Evolutionary conservation across 352 stramenopile genomes (phyloP).

Genomic region (Plasmopara muralis): DNA sequence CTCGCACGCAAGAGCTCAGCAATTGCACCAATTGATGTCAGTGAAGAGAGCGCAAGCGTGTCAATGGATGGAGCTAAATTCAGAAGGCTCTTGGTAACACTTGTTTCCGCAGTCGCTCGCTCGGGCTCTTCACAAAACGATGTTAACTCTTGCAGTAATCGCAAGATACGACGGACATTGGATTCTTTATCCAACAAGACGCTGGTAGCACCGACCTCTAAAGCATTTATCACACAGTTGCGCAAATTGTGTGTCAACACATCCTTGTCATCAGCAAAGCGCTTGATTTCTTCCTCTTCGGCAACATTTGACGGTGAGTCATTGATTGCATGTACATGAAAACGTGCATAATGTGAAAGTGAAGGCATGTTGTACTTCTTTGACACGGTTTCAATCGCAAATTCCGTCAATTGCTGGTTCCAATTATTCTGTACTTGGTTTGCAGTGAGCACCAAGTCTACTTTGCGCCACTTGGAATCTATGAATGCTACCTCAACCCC

Average conservation of each 20-base stretch:
- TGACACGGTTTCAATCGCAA: slow-evolving; percentile 15
- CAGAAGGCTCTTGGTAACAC: neutral
- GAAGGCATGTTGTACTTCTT: slow-evolving; percentile 14
- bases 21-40: slow-evolving; percentile 21
- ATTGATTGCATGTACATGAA: slow-evolving; percentile 6
- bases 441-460: slow-evolving; percentile 21
- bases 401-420: slow-evolving; percentile 15
- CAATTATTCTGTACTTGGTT: slow-evolving; percentile 15
- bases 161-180: slow-evolving; percentile 18
- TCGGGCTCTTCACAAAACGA: slow-evolving; percentile 12
- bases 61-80: slow-evolving; percentile 10
- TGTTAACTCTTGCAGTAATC: slow-evolving; percentile 22
- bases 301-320: neutral
- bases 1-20: slow-evolving; percentile 24
- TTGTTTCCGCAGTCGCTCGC: slow-evolving; percentile 4
- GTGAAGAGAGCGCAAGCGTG: slow-evolving; percentile 6
- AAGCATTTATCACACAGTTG: slow-evolving; percentile 18
- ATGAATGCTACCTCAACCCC: slow-evolving; percentile 19
- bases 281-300: neutral
- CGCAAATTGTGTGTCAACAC: slow-evolving; percentile 18
- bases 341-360: slow-evolving; percentile 17
- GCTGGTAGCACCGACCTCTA: slow-evolving; percentile 9
- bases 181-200: slow-evolving; percentile 6
- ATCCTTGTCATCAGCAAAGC: slow-evolving; percentile 13
- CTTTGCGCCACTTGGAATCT: slow-evolving; percentile 25